phyloP scores from a whole-genome alignment of 805 yeast species.

The Wickerhamiella lipophila region DNA sequence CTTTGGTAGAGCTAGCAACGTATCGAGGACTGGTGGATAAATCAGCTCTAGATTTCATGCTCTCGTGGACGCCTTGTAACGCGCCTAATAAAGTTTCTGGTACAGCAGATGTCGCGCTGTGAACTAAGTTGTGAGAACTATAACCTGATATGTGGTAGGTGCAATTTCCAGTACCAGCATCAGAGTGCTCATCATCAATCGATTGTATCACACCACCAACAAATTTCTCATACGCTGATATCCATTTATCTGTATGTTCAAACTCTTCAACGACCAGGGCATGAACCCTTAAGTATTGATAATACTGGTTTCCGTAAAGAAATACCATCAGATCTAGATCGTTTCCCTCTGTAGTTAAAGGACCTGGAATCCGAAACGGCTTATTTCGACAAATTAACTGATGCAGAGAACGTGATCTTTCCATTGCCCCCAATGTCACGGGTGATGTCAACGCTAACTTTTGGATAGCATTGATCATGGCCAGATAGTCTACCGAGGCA shows the following conservation, averaged over 20 bases:
- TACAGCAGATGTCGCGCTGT: too few relatives aligned
- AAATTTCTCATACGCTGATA: neutral
- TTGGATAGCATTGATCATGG: neutral
- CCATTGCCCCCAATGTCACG: neutral
- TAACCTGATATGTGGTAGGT: too few relatives aligned
- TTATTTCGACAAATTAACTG: neutral
- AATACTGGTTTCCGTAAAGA: neutral
- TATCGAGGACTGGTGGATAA: neutral
- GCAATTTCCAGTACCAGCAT: too few relatives aligned
- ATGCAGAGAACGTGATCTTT: neutral
- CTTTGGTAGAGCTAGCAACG: neutral
- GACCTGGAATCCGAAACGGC: neutral
- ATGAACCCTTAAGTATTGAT: neutral
- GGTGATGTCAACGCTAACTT: neutral
- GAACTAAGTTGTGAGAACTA: too few relatives aligned
- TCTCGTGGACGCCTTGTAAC: neutral
- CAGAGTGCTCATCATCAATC: neutral
- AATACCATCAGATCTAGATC: slow-evolving; percentile 1
- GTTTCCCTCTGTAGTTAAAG: neutral
- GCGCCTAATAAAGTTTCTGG: neutral
- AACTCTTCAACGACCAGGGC: neutral
- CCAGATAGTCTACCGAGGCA: neutral
- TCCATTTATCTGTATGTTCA: neutral
- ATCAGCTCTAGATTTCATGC: neutral
- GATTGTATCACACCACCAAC: neutral